Conservation (phyloP, 2,329 filamentous ascomycete species). For the Xylaria arbuscula region DNA sequence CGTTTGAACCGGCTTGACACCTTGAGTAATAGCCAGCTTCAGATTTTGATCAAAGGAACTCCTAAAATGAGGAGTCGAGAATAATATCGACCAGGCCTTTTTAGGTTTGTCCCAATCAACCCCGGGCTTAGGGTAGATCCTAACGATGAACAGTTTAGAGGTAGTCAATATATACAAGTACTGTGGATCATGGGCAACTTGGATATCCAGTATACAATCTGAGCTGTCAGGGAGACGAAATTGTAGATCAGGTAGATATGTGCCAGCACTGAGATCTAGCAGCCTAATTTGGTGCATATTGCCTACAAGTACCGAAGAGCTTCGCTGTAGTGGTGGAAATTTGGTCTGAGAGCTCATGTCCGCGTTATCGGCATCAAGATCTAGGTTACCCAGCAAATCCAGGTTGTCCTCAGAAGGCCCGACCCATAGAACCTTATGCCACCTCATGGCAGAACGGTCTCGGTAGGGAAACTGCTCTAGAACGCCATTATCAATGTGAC, state of each 20-base stretch:
- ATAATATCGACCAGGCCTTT: conserved; percentile 49
- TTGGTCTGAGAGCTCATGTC: conserved; percentile 40
- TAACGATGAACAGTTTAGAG: conserved; percentile 47
- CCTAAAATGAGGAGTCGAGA: conserved; percentile 60
- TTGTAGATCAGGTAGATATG: conserved; percentile 45
- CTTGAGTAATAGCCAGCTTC: conserved; percentile 53
- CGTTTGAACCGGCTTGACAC: conserved; percentile 30
- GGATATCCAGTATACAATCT: conserved; percentile 47
- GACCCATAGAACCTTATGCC: conserved; percentile 59
- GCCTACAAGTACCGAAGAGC: conserved; percentile 61
- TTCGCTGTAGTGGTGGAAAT: conserved; percentile 61
- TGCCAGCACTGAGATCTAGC: conserved; percentile 44
- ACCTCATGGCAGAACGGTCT: conserved; percentile 49
- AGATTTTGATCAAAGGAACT: conserved; percentile 53
- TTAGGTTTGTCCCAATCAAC: conserved; percentile 37
- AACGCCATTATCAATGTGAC: conserved; percentile 58
- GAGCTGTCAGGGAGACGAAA: conserved; percentile 40
- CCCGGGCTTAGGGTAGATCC: conserved; percentile 38
- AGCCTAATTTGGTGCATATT: conserved; percentile 47
- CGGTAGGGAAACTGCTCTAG: conserved; percentile 50
- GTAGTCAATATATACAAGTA: conserved; percentile 49
- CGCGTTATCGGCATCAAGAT: conserved; percentile 51
- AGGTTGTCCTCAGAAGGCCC: conserved; percentile 45
- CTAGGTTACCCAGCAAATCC: conserved; percentile 52
- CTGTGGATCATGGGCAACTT: conserved; percentile 45